Evolutionary conservation across 495 filamentous ascomycete genomes (phyloP), one percentile per base, ranked within the genome.

Genomic region (Geopyxis carbonaria): DNA sequence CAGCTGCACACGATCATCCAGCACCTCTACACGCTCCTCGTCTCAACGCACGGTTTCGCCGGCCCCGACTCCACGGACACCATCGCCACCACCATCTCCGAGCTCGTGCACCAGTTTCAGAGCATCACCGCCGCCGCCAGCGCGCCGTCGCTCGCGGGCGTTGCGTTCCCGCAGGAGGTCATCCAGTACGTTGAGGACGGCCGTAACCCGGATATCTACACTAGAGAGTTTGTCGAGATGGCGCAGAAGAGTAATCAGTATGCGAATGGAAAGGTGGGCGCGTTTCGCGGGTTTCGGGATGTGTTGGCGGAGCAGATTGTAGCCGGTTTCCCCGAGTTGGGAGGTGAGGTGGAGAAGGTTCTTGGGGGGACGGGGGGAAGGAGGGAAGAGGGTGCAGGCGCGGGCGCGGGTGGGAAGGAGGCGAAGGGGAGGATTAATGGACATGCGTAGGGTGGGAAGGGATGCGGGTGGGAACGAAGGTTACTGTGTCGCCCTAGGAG

Each of bases 201-300:
- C 9, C 78, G 89, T 31, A 99, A 99, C 62, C 89, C 89, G 10
- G 87, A 95, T 57, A 93, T 99, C 61, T 99, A 94, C 66, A 95
- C 87, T 38, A 71, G 89, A 25, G 86, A 95, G 63, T 93, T 94
- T 53, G 84, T 95, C 32, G 91, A 97, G 72, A 64, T 82, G 14
- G 80, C 83, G 16, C 72, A 87, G 57, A 68, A 75, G 45, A 65
- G 70, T 22, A 95, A 95, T 56, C 86, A 93, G 62, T 66, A 77
- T 42, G 60, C 87, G 50, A 78, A 79, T 51, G 89, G 89, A 15
- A 85, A 84, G 66, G 69, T 67, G 56, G 67, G 74, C 61, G 91
- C 84, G 13, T 93, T 92, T 61, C 63, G 64, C 3, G 54, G 57
- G 13, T 92, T 99, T 55, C 63, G 81, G 35, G 81, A 95, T 59